Conservation (phyloP, 1,139 yeast species). For the Yamadazyma triangularis region DNA sequence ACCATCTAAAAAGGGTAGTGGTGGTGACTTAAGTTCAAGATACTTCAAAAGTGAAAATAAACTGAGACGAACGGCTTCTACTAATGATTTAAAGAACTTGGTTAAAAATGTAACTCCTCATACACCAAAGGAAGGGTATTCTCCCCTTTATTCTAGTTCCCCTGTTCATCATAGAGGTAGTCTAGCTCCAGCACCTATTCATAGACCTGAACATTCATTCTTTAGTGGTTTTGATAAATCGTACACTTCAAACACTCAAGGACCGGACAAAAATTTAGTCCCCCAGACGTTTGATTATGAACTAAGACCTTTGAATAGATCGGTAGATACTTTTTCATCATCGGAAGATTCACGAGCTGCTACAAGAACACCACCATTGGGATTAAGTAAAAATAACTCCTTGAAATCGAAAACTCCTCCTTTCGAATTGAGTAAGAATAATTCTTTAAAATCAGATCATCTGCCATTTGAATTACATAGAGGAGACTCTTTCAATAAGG, state of each 20-base stretch:
- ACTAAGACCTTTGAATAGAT: conserved; percentile 29
- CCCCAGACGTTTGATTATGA: conserved; percentile 20
- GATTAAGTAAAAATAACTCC: conserved; percentile 12
- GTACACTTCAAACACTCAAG: conserved; percentile 9
- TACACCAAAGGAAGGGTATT: conserved; percentile 4
- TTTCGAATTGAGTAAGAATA: conserved; percentile 1
- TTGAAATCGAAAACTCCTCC: conserved; percentile 7
- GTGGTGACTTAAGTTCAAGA: conserved; percentile 7
- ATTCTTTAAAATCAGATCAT: not conserved
- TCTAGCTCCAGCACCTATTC: not conserved
- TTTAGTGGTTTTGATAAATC: conserved; percentile 19
- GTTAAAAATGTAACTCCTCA: conserved; percentile 11
- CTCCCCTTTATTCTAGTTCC: not conserved
- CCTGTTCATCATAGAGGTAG: not conserved
- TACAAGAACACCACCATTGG: conserved; percentile 13
- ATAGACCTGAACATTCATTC: not conserved
- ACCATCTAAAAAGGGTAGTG: conserved; percentile 3
- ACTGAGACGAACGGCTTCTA: conserved; percentile 14
- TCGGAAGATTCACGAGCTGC: conserved; percentile 11
- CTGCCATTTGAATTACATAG: not conserved
- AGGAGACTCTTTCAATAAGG: not conserved
- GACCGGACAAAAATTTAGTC: too few species aligned
- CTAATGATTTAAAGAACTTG: conserved; percentile 12
- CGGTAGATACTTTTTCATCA: conserved; percentile 24
- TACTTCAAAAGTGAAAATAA: conserved; percentile 6